Percentiles rank a stretch among this genome's conserved stretches.
These are phyloP conservation scores for Incumbomyces lentus DNA, from an alignment of 2,329 filamentous ascomycete species.

Conservation along the genomic window DNA sequence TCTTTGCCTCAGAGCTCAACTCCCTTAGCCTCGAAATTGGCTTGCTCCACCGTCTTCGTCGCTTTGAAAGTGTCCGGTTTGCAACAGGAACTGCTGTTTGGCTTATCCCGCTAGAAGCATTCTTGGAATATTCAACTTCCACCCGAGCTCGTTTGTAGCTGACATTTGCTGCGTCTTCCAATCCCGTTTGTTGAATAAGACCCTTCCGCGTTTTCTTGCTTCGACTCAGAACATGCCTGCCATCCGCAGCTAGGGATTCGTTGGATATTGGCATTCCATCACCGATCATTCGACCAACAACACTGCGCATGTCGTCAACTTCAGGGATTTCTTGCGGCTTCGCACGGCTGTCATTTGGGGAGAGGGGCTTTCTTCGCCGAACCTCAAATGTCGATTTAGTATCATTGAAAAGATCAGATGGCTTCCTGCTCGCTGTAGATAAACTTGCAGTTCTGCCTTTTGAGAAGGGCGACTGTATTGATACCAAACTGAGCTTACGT, in stretches of 20 bases:
- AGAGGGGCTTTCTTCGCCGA: conserved; percentile 16
- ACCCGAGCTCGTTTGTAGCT: conserved; percentile 9
- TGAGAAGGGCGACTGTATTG: conserved; percentile 65
- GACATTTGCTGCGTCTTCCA: conserved; percentile 16
- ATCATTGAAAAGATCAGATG: conserved; percentile 16
- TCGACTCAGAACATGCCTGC: conserved; percentile 3
- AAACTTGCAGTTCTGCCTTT: conserved; percentile 54
- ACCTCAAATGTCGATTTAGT: conserved; percentile 15
- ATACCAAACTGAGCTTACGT: conserved; percentile 74
- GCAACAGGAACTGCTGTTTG: too few relatives aligned
- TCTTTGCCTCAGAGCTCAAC: conserved; percentile 19
- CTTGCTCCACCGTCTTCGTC: conserved; percentile 20
- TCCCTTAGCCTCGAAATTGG: conserved; percentile 20
- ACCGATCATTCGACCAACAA: conserved; percentile 20
- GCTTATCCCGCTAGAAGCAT: too few relatives aligned
- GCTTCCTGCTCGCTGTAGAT: conserved; percentile 26
- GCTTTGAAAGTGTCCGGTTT: too few relatives aligned
- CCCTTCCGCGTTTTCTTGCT: conserved; percentile 4
- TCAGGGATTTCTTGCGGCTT: conserved; percentile 16
- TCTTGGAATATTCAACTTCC: too few relatives aligned
- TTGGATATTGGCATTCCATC: conserved; percentile 8
- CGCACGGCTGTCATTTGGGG: conserved; percentile 6
- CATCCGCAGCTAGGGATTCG: conserved; percentile 2
- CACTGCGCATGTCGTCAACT: conserved; percentile 19
- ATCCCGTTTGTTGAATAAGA: conserved; percentile 5